Percentiles rank a stretch among this genome's conserved stretches.
These are phyloP conservation scores for Phytopythium helicoides DNA, from an alignment of 352 stramenopile genomes.

Conservation along the genomic window DNA sequence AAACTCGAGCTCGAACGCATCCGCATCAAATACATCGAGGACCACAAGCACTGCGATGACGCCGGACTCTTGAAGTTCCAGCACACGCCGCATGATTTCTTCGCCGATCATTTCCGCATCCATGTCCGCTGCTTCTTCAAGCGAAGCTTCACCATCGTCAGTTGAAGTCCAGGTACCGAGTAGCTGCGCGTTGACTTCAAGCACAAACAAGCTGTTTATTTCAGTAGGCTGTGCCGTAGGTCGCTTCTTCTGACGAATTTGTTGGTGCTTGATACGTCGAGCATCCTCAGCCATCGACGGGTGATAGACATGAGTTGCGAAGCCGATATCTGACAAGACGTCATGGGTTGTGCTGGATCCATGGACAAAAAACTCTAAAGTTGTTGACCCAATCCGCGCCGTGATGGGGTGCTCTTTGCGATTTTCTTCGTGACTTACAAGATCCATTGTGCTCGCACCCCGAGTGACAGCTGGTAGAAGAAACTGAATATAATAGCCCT, in stretches of 20 bases:
- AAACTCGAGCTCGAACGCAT: conserved; percentile 56
- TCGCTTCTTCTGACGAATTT: conserved; percentile 38
- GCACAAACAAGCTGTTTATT: conserved; percentile 38
- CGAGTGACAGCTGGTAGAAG: conserved; percentile 24
- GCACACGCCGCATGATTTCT: conserved; percentile 43
- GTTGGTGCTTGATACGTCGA: conserved; percentile 35
- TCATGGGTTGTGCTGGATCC: conserved; percentile 28
- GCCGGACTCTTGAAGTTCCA: conserved; percentile 59
- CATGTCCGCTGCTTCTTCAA: conserved; percentile 12
- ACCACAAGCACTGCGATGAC: conserved; percentile 57
- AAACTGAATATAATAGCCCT: conserved; percentile 61
- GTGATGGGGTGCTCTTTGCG: conserved; percentile 7
- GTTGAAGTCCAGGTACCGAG: conserved; percentile 10
- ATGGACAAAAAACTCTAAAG: conserved; percentile 44
- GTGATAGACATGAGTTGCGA: conserved; percentile 57
- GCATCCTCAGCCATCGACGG: conserved; percentile 32
- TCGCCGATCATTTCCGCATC: conserved; percentile 38
- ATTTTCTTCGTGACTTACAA: conserved; percentile 1
- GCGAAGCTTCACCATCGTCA: conserved; percentile 5
- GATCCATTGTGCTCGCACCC: background rate
- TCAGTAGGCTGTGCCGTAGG: conserved; percentile 29
- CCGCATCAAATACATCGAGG: conserved; percentile 54
- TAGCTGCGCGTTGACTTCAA: conserved; percentile 40
- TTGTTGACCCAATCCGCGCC: background rate
- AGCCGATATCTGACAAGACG: conserved; percentile 26